These are phyloP conservation scores for Celoporthe dispersa DNA, from an alignment of 2,329 filamentous ascomycete genomes.

Conservation along the genomic window DNA sequence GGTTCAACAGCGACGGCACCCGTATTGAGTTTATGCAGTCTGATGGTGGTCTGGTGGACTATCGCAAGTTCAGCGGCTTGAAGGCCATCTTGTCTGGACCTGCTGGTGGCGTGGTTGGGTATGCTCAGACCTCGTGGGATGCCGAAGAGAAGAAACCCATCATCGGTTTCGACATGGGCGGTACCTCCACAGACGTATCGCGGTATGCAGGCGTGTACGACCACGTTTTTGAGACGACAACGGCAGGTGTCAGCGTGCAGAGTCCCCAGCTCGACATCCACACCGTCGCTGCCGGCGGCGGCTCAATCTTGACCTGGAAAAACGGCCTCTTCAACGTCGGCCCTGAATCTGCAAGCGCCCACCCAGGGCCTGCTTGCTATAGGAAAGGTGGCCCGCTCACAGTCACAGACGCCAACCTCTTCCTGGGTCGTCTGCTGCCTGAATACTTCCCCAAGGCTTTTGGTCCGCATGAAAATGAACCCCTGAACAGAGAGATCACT, in stretches of 20 bases:
- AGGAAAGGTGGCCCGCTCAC: conserved; percentile 68
- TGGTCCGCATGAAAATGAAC: conserved; percentile 64
- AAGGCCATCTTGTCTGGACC: conserved; percentile 74
- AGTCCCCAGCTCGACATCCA: conserved; percentile 82
- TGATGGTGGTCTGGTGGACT: conserved; percentile 55
- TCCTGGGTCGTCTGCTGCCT: conserved; percentile 58
- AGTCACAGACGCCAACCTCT: conserved; percentile 70
- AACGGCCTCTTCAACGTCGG: conserved; percentile 72
- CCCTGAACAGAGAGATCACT: conserved; percentile 43
- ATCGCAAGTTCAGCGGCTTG: conserved; percentile 68
- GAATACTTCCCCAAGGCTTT: conserved; percentile 73
- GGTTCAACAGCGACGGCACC: conserved; percentile 41
- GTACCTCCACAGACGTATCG: conserved; percentile 77
- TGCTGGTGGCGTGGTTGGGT: conserved; percentile 78
- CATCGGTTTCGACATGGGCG: conserved; percentile 78
- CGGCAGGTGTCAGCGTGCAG: conserved; percentile 78
- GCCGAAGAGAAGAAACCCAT: conserved; percentile 68
- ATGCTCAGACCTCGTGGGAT: conserved; percentile 75
- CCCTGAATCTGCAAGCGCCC: conserved; percentile 67
- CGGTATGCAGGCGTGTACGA: conserved; percentile 59
- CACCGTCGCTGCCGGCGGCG: conserved; percentile 77
- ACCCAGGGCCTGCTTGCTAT: conserved; percentile 72
- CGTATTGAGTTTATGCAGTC: conserved; percentile 77
- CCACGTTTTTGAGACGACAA: conserved; percentile 72
- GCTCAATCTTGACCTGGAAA: conserved; percentile 69